Conservation (phyloP, 108 stramenopile genomes). For the Pseudonitzschia pungens region DNA sequence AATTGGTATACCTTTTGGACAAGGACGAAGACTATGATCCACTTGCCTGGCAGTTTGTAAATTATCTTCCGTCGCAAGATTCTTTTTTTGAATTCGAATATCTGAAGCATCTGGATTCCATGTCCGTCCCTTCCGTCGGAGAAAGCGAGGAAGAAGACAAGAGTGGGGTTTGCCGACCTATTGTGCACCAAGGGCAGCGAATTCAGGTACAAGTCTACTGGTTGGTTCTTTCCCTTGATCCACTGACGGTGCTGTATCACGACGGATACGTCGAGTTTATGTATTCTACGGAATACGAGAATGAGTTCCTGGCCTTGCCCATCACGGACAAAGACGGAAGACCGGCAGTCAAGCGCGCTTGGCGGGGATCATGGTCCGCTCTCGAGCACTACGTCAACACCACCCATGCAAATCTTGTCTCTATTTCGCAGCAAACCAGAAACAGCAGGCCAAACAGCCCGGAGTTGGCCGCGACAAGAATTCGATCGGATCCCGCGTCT, state of each 20-base stretch:
- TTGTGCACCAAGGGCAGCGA: background rate
- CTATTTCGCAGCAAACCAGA: background rate
- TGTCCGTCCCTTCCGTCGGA: background rate
- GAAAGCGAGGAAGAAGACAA: background rate
- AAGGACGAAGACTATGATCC: background rate
- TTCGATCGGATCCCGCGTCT: background rate
- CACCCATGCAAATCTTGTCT: background rate
- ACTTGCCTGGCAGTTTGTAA: background rate
- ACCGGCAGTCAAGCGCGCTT: background rate
- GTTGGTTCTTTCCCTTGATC: constrained; percentile 28
- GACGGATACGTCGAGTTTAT: constrained; percentile 21
- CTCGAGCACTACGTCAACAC: background rate
- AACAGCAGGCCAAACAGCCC: background rate
- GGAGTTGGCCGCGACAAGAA: background rate
- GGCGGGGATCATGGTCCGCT: background rate
- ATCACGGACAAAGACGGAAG: background rate
- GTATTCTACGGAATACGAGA: background rate
- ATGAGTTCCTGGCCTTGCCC: background rate
- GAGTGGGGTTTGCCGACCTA: background rate
- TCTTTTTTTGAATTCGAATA: background rate
- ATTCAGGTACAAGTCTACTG: constrained; percentile 13
- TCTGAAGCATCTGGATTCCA: background rate
- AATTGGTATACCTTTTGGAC: background rate
- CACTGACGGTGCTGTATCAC: constrained; percentile 39
- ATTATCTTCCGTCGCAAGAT: background rate